Conservation (phyloP, 768 basidiomycete species). For the Auricularia auricula-judae region DNA sequence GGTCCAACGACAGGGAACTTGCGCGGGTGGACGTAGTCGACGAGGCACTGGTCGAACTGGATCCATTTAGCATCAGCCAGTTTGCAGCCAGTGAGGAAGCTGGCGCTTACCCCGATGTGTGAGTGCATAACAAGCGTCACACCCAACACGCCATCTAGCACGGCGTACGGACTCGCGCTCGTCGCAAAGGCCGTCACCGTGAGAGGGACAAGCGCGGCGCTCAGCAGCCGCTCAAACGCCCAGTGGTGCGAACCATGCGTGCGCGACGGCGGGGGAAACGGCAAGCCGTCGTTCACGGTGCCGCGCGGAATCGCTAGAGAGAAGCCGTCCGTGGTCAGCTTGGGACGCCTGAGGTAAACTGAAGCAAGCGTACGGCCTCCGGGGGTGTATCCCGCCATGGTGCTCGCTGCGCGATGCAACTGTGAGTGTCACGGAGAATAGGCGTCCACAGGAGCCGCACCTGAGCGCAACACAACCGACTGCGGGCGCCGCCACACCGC, state of each 20-base stretch:
- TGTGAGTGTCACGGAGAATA: no score
- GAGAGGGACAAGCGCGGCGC: conserved; percentile 78
- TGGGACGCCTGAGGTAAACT: background rate
- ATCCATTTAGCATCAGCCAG: background rate
- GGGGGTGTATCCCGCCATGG: background rate
- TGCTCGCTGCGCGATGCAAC: no score
- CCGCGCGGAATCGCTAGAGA: conserved; percentile 59
- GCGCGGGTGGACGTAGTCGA: conserved; percentile 87
- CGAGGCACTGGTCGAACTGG: conserved; percentile 68
- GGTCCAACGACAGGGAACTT: conserved; percentile 83
- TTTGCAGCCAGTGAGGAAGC: conserved; percentile 14
- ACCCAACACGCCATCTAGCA: conserved; percentile 83
- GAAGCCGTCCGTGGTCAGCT: background rate
- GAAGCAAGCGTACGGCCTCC: background rate
- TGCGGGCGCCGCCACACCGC: no score
- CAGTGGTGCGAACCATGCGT: conserved; percentile 84
- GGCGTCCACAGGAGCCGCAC: no score
- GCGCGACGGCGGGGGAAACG: conserved; percentile 73
- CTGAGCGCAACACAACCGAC: no score
- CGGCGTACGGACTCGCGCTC: conserved; percentile 62
- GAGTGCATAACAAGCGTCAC: conserved; percentile 85
- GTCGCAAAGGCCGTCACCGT: conserved; percentile 80
- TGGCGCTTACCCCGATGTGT: conserved; percentile 71
- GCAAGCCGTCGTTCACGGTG: conserved; percentile 89
- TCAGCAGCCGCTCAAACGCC: conserved; percentile 89